These are phyloP conservation scores for Amaranthus palmeri DNA, from an alignment of 148 eudicot genomes.

Conservation along the genomic window DNA sequence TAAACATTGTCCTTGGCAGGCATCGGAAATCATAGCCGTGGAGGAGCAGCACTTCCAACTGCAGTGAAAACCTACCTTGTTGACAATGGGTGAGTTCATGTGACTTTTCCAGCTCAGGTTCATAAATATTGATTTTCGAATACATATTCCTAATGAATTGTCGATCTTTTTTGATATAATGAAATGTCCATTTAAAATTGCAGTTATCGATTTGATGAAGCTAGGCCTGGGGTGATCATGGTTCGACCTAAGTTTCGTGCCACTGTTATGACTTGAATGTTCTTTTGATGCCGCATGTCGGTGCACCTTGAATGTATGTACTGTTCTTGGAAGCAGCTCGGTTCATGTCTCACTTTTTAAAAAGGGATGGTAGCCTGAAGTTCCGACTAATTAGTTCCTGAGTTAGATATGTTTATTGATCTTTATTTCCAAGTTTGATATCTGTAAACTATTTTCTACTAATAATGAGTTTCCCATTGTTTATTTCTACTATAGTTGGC, in stretches of 20 bases:
- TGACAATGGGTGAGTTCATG: slow-evolving; percentile 54
- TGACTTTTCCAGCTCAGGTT: not conserved
- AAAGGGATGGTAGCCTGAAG: not conserved
- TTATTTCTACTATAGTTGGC: not conserved
- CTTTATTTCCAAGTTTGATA: not conserved
- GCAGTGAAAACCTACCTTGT: slow-evolving; percentile 65
- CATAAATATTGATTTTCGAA: not conserved
- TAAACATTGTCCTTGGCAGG: slow-evolving; percentile 35
- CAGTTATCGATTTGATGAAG: slow-evolving; percentile 76
- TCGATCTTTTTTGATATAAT: not conserved
- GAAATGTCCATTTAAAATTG: slow-evolving; percentile 9
- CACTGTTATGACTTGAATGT: not conserved
- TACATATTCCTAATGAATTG: not conserved
- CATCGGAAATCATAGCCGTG: slow-evolving; percentile 80
- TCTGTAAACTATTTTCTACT: not conserved
- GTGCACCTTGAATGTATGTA: not conserved
- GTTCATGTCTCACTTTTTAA: not conserved
- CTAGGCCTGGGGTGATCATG: slow-evolving; percentile 67
- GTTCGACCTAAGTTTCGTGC: slow-evolving; percentile 70
- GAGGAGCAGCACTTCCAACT: slow-evolving; percentile 80
- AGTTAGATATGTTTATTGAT: not conserved
- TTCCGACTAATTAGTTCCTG: not conserved
- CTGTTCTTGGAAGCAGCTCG: not conserved
- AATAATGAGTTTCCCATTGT: not conserved
- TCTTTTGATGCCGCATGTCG: not conserved